phyloP scores from a whole-genome alignment of 257 asterid species.

The Primulina huaijiensis region DNA sequence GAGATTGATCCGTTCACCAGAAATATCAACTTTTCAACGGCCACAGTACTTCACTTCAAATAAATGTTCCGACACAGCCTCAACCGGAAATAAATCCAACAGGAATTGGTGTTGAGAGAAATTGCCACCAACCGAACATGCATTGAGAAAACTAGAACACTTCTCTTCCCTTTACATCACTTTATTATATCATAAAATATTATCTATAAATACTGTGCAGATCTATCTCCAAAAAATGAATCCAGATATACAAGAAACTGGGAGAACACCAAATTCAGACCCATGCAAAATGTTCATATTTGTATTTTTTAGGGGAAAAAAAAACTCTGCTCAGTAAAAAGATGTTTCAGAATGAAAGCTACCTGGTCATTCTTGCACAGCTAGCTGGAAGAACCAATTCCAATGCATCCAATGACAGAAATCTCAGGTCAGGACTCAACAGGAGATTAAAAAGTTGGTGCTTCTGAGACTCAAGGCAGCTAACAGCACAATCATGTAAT shows the following conservation, averaged over 20 bases:
- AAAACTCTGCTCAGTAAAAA: constrained; percentile 11
- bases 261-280: constrained; percentile 3
- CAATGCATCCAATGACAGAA: neutral
- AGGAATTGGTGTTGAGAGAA: neutral
- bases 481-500: neutral
- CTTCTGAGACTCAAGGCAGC: neutral
- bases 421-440: neutral
- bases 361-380: neutral
- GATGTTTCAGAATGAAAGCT: neutral
- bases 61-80: constrained; percentile 6
- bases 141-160: constrained; percentile 39
- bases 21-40: neutral
- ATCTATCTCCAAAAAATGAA: constrained; percentile 16
- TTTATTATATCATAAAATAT: neutral
- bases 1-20: neutral
- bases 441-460: neutral
- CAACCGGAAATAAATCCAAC: neutral
- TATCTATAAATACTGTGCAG: constrained; percentile 23
- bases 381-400: constrained; percentile 10
- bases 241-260: constrained; percentile 16
- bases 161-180: constrained; percentile 32
- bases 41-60: neutral
- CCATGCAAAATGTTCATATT: neutral
- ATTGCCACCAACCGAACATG: constrained; percentile 16
- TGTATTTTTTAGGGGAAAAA: neutral